A percentile compares a stretch with the other conserved stretches of the same genome.
Conservation (phyloP, 225 moss, liverwort and hornwort species). For the Antitrichia curtipendula region DNA sequence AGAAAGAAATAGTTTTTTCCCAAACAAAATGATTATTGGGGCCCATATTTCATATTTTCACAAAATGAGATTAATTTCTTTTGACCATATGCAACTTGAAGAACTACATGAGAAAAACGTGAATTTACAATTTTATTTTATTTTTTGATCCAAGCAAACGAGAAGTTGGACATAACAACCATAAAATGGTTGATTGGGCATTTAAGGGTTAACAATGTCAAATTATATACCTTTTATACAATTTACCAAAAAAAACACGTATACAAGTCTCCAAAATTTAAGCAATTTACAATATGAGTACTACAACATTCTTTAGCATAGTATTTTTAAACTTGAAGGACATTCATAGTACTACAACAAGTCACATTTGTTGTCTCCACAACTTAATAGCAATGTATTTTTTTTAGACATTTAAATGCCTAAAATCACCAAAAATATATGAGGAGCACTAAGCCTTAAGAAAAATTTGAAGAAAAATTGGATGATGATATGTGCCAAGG, state of each 20-base stretch:
- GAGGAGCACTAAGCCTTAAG: too few relatives aligned
- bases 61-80: too few relatives aligned
- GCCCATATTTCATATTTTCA: too few relatives aligned
- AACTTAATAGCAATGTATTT: too few relatives aligned
- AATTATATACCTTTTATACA: not conserved
- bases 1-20: too few relatives aligned
- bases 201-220: not conserved
- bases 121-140: too few relatives aligned
- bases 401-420: too few relatives aligned
- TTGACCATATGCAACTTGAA: not conserved
- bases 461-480: too few relatives aligned
- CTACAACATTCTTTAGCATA: not conserved
- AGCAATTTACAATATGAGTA: not conserved
- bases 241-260: not conserved
- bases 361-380: accelerated
- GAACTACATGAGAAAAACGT: not conserved
- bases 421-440: too few relatives aligned
- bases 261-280: accelerated
- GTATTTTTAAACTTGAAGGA: not conserved
- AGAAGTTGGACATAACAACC: too few relatives aligned
- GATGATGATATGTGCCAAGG: too few relatives aligned
- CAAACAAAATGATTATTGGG: too few relatives aligned
- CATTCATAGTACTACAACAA: not conserved
- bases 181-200: not conserved
- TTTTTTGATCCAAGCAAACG: accelerated